These are phyloP conservation scores for Coffea humblotiana DNA, from an alignment of 305 asterid genomes.

Conservation along the genomic window DNA sequence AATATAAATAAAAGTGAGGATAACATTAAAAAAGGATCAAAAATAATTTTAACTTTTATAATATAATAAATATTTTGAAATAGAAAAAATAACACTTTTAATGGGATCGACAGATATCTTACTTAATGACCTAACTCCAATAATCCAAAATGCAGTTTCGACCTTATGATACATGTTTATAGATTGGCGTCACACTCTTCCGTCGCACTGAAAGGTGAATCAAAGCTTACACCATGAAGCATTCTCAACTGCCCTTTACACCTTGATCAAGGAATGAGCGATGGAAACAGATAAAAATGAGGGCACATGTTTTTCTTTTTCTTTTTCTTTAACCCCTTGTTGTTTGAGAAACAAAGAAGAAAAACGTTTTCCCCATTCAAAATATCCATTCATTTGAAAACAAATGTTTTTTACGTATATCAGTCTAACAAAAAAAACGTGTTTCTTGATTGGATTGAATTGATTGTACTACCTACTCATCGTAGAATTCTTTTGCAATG, in stretches of 20 bases:
- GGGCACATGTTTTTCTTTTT: background rate
- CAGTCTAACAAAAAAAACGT: background rate
- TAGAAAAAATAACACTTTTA: too few relatives aligned
- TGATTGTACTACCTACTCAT: background rate
- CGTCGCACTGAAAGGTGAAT: fast-evolving
- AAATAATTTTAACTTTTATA: too few relatives aligned
- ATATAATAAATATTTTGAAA: too few relatives aligned
- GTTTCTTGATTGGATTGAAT: background rate
- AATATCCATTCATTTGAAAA: too few relatives aligned
- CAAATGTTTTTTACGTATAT: too few relatives aligned
- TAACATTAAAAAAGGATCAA: too few relatives aligned
- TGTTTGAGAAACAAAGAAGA: too few relatives aligned
- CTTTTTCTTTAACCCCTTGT: too few relatives aligned
- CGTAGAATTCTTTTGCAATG: background rate
- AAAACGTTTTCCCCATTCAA: background rate
- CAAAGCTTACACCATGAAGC: background rate
- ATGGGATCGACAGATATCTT: too few relatives aligned
- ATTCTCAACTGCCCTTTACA: background rate
- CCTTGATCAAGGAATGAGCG: background rate
- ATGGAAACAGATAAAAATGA: too few relatives aligned
- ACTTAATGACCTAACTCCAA: background rate
- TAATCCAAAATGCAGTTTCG: background rate
- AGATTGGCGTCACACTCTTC: background rate
- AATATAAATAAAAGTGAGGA: too few relatives aligned
- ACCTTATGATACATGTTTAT: background rate